Evolutionary conservation across 768 basidiomycete species (phyloP).

Genomic region (Coprinellus micaceus): DNA sequence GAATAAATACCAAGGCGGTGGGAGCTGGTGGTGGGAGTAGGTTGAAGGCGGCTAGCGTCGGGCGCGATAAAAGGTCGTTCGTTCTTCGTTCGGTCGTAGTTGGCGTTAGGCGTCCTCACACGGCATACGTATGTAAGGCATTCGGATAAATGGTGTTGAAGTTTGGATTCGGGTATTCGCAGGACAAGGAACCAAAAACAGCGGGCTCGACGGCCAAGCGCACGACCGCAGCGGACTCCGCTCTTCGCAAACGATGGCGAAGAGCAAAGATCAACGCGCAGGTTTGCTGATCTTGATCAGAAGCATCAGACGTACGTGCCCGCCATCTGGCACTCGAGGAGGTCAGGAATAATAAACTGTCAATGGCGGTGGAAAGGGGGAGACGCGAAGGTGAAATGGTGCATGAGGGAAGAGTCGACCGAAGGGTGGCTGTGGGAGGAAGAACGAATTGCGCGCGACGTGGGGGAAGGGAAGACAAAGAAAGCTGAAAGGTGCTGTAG

Average conservation of each 20-base stretch:
- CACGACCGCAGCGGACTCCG: neutral
- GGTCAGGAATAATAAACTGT: neutral
- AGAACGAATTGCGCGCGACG: neutral
- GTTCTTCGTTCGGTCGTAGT: neutral
- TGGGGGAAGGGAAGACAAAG: no score
- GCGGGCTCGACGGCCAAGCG: neutral
- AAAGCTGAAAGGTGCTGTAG: neutral
- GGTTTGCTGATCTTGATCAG: constrained; percentile 2
- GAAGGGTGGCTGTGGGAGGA: neutral
- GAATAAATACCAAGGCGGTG: neutral
- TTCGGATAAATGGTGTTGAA: neutral
- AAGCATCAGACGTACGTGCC: neutral
- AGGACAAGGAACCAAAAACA: no score
- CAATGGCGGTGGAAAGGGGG: neutral
- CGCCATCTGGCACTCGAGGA: neutral
- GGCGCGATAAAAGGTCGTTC: neutral
- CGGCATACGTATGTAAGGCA: neutral
- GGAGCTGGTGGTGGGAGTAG: neutral
- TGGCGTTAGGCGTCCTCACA: neutral
- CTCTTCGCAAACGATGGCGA: neutral
- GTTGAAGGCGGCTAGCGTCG: neutral
- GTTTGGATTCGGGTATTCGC: neutral
- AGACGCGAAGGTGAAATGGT: neutral
- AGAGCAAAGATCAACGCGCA: neutral
- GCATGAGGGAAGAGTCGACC: neutral